Evolutionary conservation across 2,329 filamentous ascomycete species (phyloP).

Genomic region (Nemania serpens): DNA sequence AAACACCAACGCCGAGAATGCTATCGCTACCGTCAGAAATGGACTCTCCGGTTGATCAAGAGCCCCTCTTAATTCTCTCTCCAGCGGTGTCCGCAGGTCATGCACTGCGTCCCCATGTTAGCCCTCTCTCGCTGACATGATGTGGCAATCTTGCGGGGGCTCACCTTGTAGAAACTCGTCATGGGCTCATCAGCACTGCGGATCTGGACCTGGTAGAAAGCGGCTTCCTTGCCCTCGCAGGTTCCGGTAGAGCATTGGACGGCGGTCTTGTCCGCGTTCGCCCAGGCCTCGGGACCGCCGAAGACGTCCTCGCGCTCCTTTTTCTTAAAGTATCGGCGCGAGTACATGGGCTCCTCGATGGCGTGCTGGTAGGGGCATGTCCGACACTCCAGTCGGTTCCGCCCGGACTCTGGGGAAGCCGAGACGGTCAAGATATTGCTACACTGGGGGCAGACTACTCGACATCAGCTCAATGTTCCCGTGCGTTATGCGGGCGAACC

Average conservation of each 20-base stretch:
- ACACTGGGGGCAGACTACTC: slow-evolving; percentile 75
- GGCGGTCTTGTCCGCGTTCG: slow-evolving; percentile 83
- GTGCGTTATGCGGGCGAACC: neutral
- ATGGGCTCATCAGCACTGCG: slow-evolving; percentile 97
- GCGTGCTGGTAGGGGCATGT: slow-evolving; percentile 93
- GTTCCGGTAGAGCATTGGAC: slow-evolving; percentile 81
- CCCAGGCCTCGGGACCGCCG: slow-evolving; percentile 85
- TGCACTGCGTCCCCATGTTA: slow-evolving; percentile 55
- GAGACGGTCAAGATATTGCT: slow-evolving; percentile 82
- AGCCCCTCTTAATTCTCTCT: slow-evolving; percentile 60
- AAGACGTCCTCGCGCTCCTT: slow-evolving; percentile 90
- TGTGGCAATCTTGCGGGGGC: slow-evolving; percentile 19
- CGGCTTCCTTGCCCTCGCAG: slow-evolving; percentile 83
- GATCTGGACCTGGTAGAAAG: slow-evolving; percentile 97
- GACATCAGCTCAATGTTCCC: slow-evolving; percentile 13
- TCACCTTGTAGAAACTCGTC: slow-evolving; percentile 91
- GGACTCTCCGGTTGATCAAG: neutral
- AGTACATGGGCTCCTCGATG: slow-evolving; percentile 78
- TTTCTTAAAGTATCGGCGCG: slow-evolving; percentile 81
- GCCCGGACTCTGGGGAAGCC: slow-evolving; percentile 54
- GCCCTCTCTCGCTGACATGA: slow-evolving; percentile 9
- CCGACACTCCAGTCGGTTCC: slow-evolving; percentile 90
- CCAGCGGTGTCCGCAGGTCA: slow-evolving; percentile 69
- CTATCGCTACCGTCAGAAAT: slow-evolving; percentile 1
- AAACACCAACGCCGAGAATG: slow-evolving; percentile 23